Evolutionary conservation across 2,329 filamentous ascomycete species (phyloP), one percentile per base, ranked within the genome.

Genomic region (Xylaria sp.): DNA sequence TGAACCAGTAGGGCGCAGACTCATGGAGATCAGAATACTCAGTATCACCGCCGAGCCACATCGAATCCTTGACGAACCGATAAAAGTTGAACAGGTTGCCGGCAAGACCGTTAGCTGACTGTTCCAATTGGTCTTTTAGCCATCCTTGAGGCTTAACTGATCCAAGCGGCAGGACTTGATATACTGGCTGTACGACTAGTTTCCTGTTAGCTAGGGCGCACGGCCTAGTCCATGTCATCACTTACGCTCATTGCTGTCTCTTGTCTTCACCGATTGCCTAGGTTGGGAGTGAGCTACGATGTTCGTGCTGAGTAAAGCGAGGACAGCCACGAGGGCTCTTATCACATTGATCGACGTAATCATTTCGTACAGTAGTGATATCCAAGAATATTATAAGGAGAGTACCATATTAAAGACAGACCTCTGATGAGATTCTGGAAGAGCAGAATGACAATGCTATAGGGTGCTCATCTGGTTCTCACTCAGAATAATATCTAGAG

Each of bases 1-100:
- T 89, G 73, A 88, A 85, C 85, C 86, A 89, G 75, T 89, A 89
- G 0, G 86, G 85, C 31, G 84, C 82, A 1, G 83, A 85, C 78
- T 89, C 87, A 71, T 88, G 83, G 1, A 89, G 78, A 25, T 78
- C 77, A 13, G 82, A 86, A 72, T 89, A 89, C 71, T 89, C 86
- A 2, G 79, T 75, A 39, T 79, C 72, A 5, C 86, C 85, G 2
- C 86, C 86, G 1, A 86, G 74, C 86, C 86, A 90, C 18, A 79
- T 78, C 3, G 82, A 84, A 67, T 87, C 75, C 3, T 82, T 79
- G 13, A 89, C 86, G 70, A 82, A 86, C n/a, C 81, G 81, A 77
- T 87, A 89, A 72, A 89, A 89, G 56, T 88, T 83, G 72, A 82
- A 82, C 67, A 85, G 31, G 58, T 78, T 75, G 2, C 77, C 76